Evolutionary conservation across 1,284 basidiomycete species (phyloP).

Genomic region (Fomitopsis betulina): DNA sequence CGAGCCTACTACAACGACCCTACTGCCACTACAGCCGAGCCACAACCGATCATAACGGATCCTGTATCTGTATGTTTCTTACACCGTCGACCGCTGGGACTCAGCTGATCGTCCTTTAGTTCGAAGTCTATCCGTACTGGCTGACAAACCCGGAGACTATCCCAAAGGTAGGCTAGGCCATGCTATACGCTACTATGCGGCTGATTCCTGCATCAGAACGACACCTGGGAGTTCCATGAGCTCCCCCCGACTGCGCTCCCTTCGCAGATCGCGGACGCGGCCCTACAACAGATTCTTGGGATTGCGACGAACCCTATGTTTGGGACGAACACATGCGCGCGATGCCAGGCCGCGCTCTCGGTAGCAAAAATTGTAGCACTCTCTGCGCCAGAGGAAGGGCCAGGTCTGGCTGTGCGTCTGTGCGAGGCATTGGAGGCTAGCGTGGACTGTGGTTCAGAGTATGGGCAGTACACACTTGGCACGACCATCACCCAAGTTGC

Average conservation of each 20-base stretch:
- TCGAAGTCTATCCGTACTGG: conserved; percentile 48
- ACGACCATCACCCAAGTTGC: conserved; percentile 62
- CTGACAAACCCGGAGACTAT: conserved; percentile 59
- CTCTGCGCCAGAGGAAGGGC: conserved; percentile 56
- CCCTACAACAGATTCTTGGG: conserved; percentile 49
- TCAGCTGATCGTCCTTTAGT: conserved; percentile 30
- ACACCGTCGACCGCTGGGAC: neutral
- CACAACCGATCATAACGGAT: conserved; percentile 68
- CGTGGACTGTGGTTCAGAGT: conserved; percentile 45
- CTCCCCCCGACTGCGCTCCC: conserved; percentile 52
- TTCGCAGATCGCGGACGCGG: conserved; percentile 40
- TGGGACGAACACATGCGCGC: conserved; percentile 47
- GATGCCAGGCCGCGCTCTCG: conserved; percentile 59
- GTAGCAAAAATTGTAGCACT: conserved; percentile 63
- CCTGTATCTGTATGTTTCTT: conserved; percentile 46
- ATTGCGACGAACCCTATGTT: conserved; percentile 50
- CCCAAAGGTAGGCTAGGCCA: conserved; percentile 32
- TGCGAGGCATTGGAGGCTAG: conserved; percentile 59
- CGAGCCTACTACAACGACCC: conserved; percentile 67
- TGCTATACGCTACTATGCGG: neutral
- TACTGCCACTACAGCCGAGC: conserved; percentile 61
- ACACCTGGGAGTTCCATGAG: conserved; percentile 59
- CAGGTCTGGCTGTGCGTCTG: conserved; percentile 50
- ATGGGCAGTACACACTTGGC: conserved; percentile 45
- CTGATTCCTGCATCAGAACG: conserved; percentile 29